Conservation (phyloP, 345 rosid genomes). For the Viola odorata region DNA sequence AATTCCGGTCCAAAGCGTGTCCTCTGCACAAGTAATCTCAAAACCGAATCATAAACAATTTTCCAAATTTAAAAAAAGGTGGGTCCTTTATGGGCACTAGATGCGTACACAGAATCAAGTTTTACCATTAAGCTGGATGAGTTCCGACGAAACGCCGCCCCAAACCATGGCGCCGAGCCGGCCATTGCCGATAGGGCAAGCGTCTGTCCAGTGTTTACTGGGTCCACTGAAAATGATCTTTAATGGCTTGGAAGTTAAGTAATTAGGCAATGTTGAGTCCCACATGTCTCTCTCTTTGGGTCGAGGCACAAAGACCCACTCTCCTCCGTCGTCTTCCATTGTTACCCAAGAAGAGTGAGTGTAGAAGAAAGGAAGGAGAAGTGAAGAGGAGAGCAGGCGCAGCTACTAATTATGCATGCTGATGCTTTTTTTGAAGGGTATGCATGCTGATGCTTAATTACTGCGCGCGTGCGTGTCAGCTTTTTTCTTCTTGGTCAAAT, state of each 20-base stretch:
- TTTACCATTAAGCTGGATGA: constrained; percentile 76
- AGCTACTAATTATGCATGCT: not conserved
- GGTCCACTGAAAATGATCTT: constrained; percentile 63
- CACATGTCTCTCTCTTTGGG: constrained; percentile 33
- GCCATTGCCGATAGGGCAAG: constrained; percentile 83
- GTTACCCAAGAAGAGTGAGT: not conserved
- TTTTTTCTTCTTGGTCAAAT: no score
- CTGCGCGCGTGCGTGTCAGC: no score
- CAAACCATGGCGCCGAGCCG: constrained; percentile 89
- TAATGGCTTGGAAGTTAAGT: constrained; percentile 35
- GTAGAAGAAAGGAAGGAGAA: not conserved
- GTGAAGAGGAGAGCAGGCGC: not conserved
- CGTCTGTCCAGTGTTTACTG: constrained; percentile 71
- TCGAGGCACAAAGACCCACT: constrained; percentile 40
- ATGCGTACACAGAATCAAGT: not conserved
- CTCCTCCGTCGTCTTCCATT: constrained; percentile 25
- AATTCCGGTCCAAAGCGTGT: constrained; percentile 82
- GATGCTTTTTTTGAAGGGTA: no score
- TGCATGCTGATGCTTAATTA: no score
- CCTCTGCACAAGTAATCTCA: constrained; percentile 43
- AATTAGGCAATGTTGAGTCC: constrained; percentile 26
- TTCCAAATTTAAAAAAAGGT: no score
- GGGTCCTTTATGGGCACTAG: not conserved
- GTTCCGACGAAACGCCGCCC: constrained; percentile 76
- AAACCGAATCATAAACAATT: not conserved